Evolutionary conservation across 306 rosid genomes (phyloP).

Genomic region (Echinosophora koreensis): DNA sequence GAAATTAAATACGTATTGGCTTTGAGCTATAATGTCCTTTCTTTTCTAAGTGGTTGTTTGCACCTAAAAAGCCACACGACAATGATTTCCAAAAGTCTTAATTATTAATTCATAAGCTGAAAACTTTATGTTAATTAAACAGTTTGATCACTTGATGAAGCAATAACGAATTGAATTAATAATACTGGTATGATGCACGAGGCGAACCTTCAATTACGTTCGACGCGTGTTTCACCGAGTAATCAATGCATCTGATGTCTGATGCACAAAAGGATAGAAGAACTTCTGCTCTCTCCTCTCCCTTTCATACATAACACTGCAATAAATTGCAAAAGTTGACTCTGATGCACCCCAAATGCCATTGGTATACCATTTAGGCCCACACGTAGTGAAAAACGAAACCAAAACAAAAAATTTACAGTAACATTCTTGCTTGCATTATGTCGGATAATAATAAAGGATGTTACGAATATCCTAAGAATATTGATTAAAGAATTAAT

Average conservation of each 20-base stretch:
- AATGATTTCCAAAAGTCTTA: too few relatives aligned
- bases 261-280: constrained; percentile 27
- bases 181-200: constrained; percentile 2
- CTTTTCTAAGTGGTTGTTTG: too few relatives aligned
- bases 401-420: not conserved
- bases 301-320: constrained; percentile 36
- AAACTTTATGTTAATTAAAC: too few relatives aligned
- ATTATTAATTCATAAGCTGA: too few relatives aligned
- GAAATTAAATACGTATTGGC: too few relatives aligned
- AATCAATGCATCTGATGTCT: not conserved
- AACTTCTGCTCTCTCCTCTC: constrained; percentile 28
- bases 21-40: too few relatives aligned
- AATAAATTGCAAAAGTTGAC: constrained; percentile 72
- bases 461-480: too few relatives aligned
- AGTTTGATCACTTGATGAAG: not conserved
- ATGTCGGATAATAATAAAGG: too few relatives aligned
- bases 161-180: not conserved
- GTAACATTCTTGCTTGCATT: not conserved
- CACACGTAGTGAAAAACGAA: constrained; percentile 47
- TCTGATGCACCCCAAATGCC: constrained; percentile 37
- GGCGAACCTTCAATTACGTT: not conserved
- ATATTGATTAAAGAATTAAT: too few relatives aligned
- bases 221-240: constrained; percentile 57
- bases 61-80: too few relatives aligned
- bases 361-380: constrained; percentile 47